Evolutionary conservation across 352 stramenopile genomes (phyloP).

Genomic region (Globisporangium lucens): DNA sequence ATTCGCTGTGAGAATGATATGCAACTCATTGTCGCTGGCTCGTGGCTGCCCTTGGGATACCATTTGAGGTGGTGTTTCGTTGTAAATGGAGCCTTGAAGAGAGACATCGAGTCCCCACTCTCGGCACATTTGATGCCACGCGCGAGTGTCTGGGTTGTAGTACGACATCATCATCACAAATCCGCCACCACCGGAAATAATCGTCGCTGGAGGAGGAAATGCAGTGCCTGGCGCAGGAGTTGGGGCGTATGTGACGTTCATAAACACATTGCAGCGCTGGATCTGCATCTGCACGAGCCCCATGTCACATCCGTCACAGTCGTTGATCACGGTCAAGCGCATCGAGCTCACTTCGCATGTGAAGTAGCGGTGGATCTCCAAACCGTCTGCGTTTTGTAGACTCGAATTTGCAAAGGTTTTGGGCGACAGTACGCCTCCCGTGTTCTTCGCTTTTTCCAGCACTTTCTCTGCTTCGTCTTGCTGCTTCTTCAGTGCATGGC

Average conservation of each 20-base stretch:
- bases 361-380: constrained; percentile 75
- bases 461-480: constrained; percentile 4
- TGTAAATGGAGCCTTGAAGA: constrained; percentile 47
- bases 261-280: constrained; percentile 64
- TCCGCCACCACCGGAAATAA: constrained; percentile 62
- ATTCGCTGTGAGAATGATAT: constrained; percentile 69
- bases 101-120: constrained; percentile 74
- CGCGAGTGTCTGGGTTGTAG: constrained; percentile 78
- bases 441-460: neutral
- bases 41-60: constrained; percentile 5
- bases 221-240: constrained; percentile 9
- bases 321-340: constrained; percentile 77
- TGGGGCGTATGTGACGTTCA: constrained; percentile 63
- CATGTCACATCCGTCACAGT: constrained; percentile 87
- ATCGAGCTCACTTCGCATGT: constrained; percentile 69
- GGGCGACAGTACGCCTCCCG: constrained; percentile 15
- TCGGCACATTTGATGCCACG: constrained; percentile 80
- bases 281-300: constrained; percentile 73
- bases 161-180: constrained; percentile 69
- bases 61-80: neutral
- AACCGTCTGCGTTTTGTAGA: neutral
- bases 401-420: constrained; percentile 13
- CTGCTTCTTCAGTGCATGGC: constrained; percentile 19
- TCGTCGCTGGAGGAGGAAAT: constrained; percentile 35
- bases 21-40: constrained; percentile 56